Percentiles rank a stretch among this genome's conserved stretches.
phyloP scores from a whole-genome alignment of 164 flowering plant genomes.

The Sextonia rubra region DNA sequence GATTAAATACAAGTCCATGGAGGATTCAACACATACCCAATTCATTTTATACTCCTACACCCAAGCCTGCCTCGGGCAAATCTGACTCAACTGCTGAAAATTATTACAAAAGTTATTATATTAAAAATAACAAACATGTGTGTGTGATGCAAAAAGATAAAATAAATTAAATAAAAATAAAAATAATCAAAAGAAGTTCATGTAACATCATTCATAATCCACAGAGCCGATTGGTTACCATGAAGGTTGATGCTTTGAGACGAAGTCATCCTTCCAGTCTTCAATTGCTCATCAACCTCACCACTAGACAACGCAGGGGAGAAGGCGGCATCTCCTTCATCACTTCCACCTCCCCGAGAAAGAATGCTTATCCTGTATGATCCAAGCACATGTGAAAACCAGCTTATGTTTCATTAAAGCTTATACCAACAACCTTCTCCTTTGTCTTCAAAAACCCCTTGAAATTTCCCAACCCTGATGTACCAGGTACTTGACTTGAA shows the following conservation, averaged over 20 bases:
- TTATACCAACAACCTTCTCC: conserved; percentile 63
- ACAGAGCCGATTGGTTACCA: no score
- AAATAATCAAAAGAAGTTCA: no score
- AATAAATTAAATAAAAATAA: no score
- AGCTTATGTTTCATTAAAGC: conserved; percentile 74
- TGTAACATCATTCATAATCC: no score
- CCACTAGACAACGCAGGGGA: conserved; percentile 57
- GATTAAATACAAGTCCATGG: no score
- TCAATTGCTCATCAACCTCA: conserved; percentile 29
- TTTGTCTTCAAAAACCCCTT: conserved; percentile 82
- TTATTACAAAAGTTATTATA: no score
- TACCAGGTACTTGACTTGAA: conserved; percentile 95
- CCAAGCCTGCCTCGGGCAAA: no score
- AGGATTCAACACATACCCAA: no score
- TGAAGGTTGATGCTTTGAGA: conserved; percentile 43
- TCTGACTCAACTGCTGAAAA: no score
- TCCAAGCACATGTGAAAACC: conserved; percentile 78
- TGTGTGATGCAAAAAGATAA: no score
- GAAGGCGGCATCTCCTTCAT: conserved; percentile 31
- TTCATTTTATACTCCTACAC: no score
- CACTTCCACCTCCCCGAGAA: conserved; percentile 66
- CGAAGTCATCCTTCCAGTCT: conserved; percentile 23
- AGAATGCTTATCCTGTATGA: conserved; percentile 84
- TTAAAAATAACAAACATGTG: no score
- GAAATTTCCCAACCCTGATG: conserved; percentile 90